Percentiles rank a stretch among this genome's conserved stretches.
Evolutionary conservation across 2,329 filamentous ascomycete species (phyloP).

Genomic region (Penicillium freii): DNA sequence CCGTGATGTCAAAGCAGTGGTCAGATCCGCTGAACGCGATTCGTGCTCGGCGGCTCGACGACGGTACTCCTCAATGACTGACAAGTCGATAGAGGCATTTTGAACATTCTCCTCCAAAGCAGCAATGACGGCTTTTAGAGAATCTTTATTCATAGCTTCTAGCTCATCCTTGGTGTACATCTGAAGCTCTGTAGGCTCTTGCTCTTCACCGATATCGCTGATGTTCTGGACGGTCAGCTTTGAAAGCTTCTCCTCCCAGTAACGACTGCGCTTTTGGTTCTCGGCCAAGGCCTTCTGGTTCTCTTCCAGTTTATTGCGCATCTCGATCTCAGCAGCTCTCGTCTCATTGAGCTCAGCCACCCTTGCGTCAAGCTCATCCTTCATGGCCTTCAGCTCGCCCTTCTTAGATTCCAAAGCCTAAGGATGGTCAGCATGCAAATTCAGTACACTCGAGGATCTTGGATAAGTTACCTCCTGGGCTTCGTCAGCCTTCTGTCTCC

Average conservation of each 20-base stretch:
- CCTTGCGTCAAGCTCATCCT: constrained; percentile 83
- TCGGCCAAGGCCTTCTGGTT: constrained; percentile 85
- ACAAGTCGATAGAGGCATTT: constrained; percentile 81
- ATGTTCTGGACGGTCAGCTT: constrained; percentile 84
- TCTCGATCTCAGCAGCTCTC: constrained; percentile 88
- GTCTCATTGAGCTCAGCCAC: constrained; percentile 82
- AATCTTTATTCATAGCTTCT: constrained; percentile 61
- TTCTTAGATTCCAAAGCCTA: constrained; percentile 73
- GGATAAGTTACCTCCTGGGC: constrained; percentile 61
- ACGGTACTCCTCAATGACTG: constrained; percentile 84
- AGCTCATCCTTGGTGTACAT: constrained; percentile 73
- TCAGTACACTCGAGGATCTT: not conserved
- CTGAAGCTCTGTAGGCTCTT: constrained; percentile 56
- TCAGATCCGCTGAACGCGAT: constrained; percentile 77
- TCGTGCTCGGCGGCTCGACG: constrained; percentile 80
- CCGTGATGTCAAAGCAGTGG: constrained; percentile 70
- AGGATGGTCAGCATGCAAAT: constrained; percentile 20
- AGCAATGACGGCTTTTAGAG: constrained; percentile 63
- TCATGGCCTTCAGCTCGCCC: constrained; percentile 73
- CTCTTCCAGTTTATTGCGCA: constrained; percentile 96
- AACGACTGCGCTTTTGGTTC: constrained; percentile 76
- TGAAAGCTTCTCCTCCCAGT: constrained; percentile 86
- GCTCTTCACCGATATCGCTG: constrained; percentile 63
- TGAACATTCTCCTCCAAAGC: constrained; percentile 72
- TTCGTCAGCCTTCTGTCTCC: constrained; percentile 72